Evolutionary conservation across 768 basidiomycete genomes (phyloP), one percentile per base, ranked within the genome.

Genomic region (Dioszegia hungarica): DNA sequence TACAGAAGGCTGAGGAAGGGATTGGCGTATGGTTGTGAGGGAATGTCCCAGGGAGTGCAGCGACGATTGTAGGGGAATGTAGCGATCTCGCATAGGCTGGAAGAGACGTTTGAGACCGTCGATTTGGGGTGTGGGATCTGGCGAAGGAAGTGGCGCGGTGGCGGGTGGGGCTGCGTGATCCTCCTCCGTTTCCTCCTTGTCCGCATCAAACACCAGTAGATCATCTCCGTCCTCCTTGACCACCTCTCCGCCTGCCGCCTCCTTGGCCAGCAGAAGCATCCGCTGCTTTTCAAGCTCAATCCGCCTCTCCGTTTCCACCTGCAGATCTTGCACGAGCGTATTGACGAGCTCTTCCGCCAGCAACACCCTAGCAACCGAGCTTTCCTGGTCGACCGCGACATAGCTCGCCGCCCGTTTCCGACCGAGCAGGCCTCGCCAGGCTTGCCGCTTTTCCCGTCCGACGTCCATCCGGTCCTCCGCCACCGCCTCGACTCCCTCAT

Each of bases 271-370:
- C 68, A 70, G 72, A 12, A 63, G 61, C 37, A 74, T 60, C 31
- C 70, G 44, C 56, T 72, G 66, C 28, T 56, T 44, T 60, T 76
- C 72, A 37, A 75, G 61, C 31, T 65, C 63, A 24, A 73, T 62
- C 36, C 73, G 41, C n/a, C 64, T 40, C 46, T 70, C 65, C 29
- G 66, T 71, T 58, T 75, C 74, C 6, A 45, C 37, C 44, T 75
- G 72, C 19, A 77, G 54, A 51, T 77, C 77, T 28, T 66, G 59
- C 12, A 75, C 70, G 37, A 76, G 50, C 0, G 67, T 64, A 8
- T 61, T 60, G 20, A 70, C 70, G 15, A 75, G 57, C 20, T 75
- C 77, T 57, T 77, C 73, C 4, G 75, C 72, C 20, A 77, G 49
- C 9, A 76, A 39, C 0, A 72, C 70, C 46, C 73, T 56, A 8